Evolutionary conservation across 495 filamentous ascomycete genomes (phyloP), one percentile per base, ranked within the genome.

Genomic region (Aspergillus campestris): DNA sequence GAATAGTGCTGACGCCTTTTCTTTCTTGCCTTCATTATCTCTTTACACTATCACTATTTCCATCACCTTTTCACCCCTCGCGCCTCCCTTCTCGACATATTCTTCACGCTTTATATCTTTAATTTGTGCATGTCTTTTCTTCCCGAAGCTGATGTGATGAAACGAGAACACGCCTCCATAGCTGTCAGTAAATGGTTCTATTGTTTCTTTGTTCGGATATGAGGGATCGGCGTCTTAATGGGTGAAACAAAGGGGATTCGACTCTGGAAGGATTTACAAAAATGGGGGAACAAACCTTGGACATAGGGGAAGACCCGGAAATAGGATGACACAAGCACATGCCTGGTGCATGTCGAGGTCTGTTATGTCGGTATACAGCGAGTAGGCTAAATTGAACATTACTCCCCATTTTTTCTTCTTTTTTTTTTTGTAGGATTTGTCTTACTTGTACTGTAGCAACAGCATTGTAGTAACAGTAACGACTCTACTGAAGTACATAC

Each of bases 191-290:
- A 24, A 54, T 50, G 49, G 52, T 54, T 59, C 53, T 61, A 55
- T 60, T 54, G 51, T 53, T 32, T 52, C 33, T 46, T 48, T 55
- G 47, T 52, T 43, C 49, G 47, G 47, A 50, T 47, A 42, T 42
- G 48, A 44, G 49, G 54, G 45, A 41, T 52, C 54, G 57, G 57
- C 59, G 58, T 62, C 59, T 49, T 50, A 50, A 65, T 36, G 65
- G 65, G 15, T 52, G 56, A 45, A 51, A 52, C 13, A 34, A 40
- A 40, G 52, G 40, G 40, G 52, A 49, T 38, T 43, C 53, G 51
- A 46, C 48, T 55, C 47, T 41, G 34, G 38, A 14, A 37, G 14
- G 42, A 46, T 40, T 54, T 50, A 43, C 47, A 57, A 31, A 49
- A 52, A 49, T 46, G 56, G 38, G 56, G 18, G 4, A 24, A 24